Evolutionary conservation across 768 basidiomycete genomes (phyloP), one percentile per base, ranked within the genome.

Genomic region (Tephrocybe sp.): DNA sequence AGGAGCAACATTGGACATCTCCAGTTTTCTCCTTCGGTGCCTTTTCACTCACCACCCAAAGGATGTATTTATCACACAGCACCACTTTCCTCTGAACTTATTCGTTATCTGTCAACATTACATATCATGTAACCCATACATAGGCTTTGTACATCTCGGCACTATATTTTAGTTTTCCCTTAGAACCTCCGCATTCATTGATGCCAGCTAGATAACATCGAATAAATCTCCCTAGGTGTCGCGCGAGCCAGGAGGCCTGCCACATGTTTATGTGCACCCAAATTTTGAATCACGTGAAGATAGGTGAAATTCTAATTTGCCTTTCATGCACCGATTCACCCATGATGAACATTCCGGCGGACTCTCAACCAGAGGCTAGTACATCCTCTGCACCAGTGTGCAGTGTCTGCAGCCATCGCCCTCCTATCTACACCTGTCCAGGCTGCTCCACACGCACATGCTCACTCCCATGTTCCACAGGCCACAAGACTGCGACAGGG

Each of bases 361-460:
- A 36, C n/a, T 9, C 49, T 3, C 50, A 54, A n/a, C 34, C 53
- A 17, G 50, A 58, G 23, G 52, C 62, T 37, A 56, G 43, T 25
- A 47, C 60, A 10, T 59, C 51, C 4, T 20, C 46, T 17, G 17
- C 65, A 18, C 41, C 66, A 32, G 58, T 68, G 9, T 90, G 87
- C 64, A 63, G 66, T 12, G 63, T 80, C 32, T 89, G 88, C 65
- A 69, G 65, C 40, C 58, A 62, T 17, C 61, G 71, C 33, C 60
- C 67, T 38, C 71, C 84, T 0, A 86, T 77, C 52, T 93, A 93
- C 73, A 89, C 83, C 51, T 93, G 91, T 65, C 91, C 91, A 0
- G 76, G 88, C 37, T 93, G 91, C 67, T 59, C 70, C 1, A 73
- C 72, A n/a, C 78, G 76, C 28, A 88, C 88, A 37, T 93, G 91